Percentiles rank a stretch among this genome's conserved stretches.
Conservation (phyloP, 495 filamentous ascomycete species). For the Talaromyces thailandensis region DNA sequence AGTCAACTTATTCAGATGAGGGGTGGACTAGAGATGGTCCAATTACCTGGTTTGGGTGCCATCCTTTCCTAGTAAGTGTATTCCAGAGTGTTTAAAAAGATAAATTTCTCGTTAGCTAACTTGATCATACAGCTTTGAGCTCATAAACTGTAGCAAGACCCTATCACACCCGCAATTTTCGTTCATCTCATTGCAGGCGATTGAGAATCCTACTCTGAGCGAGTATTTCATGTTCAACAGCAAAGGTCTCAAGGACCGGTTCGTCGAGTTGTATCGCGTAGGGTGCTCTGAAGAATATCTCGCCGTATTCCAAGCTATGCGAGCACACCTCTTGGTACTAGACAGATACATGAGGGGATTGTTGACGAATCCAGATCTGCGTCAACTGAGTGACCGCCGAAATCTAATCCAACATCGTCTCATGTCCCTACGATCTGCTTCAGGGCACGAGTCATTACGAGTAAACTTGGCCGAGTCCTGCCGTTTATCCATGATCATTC, state of each 20-base stretch:
- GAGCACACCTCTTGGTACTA: slow-evolving; percentile 20
- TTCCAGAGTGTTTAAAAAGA: neutral
- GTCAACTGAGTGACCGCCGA: slow-evolving; percentile 27
- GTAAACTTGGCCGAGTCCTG: slow-evolving; percentile 27
- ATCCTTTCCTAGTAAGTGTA: slow-evolving; percentile 28
- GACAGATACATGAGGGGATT: slow-evolving; percentile 9
- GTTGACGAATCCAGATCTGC: slow-evolving; percentile 11
- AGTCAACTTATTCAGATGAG: slow-evolving; percentile 25
- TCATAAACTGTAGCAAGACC: slow-evolving; percentile 22
- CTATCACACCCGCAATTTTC: slow-evolving; percentile 23
- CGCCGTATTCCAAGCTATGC: slow-evolving; percentile 22
- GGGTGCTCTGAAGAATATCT: slow-evolving; percentile 24
- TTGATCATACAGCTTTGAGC: slow-evolving; percentile 20
- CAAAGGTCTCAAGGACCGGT: slow-evolving; percentile 16
- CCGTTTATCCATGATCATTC: slow-evolving; percentile 25
- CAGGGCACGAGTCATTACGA: slow-evolving; percentile 2
- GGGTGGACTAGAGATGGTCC: slow-evolving; percentile 26
- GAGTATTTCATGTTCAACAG: slow-evolving; percentile 12
- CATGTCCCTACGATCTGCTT: slow-evolving; percentile 19
- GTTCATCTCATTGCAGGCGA: slow-evolving; percentile 19
- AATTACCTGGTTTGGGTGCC: slow-evolving; percentile 20
- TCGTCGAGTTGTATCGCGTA: slow-evolving; percentile 18
- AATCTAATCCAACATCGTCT: slow-evolving; percentile 27
- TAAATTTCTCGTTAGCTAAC: neutral
- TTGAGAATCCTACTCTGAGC: slow-evolving; percentile 10